A percentile compares a stretch with the other conserved stretches of the same genome.
phyloP scores from a whole-genome alignment of 345 rosid species.

The Brassica incana region DNA sequence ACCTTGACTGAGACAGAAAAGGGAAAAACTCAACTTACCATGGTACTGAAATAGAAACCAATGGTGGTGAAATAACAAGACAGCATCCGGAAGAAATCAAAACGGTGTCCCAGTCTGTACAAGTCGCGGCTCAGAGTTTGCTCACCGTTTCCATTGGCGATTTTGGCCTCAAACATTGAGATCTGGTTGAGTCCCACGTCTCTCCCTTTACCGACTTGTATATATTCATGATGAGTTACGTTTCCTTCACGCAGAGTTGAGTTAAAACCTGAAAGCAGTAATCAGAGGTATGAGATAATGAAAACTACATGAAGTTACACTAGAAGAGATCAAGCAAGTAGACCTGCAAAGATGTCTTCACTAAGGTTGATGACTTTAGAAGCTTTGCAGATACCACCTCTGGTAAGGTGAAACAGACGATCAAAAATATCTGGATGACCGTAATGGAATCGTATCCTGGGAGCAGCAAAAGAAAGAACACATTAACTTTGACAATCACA shows the following conservation, averaged over 20 bases:
- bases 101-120: slow-evolving; percentile 78
- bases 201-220: slow-evolving; percentile 94
- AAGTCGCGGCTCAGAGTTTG: slow-evolving; percentile 88
- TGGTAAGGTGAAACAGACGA: slow-evolving; percentile 82
- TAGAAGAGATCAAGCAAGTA: slow-evolving; percentile 10
- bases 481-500: slow-evolving; percentile 12
- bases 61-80: slow-evolving; percentile 83
- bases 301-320: not conserved
- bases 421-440: slow-evolving; percentile 96
- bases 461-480: slow-evolving; percentile 17
- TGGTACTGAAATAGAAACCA: slow-evolving; percentile 85
- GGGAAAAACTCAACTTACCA: slow-evolving; percentile 46
- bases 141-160: slow-evolving; percentile 88
- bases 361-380: slow-evolving; percentile 84
- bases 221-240: slow-evolving; percentile 90
- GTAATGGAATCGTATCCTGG: slow-evolving; percentile 89
- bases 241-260: slow-evolving; percentile 88
- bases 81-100: slow-evolving; percentile 91
- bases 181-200: slow-evolving; percentile 97
- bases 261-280: slow-evolving; percentile 60
- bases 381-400: slow-evolving; percentile 94
- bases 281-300: slow-evolving; percentile 15
- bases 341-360: slow-evolving; percentile 83
- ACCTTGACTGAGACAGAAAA: too few relatives aligned
- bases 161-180: slow-evolving; percentile 91